Conservation (phyloP, 1,284 basidiomycete species). For the Cutaneotrichosporon dermatis region DNA sequence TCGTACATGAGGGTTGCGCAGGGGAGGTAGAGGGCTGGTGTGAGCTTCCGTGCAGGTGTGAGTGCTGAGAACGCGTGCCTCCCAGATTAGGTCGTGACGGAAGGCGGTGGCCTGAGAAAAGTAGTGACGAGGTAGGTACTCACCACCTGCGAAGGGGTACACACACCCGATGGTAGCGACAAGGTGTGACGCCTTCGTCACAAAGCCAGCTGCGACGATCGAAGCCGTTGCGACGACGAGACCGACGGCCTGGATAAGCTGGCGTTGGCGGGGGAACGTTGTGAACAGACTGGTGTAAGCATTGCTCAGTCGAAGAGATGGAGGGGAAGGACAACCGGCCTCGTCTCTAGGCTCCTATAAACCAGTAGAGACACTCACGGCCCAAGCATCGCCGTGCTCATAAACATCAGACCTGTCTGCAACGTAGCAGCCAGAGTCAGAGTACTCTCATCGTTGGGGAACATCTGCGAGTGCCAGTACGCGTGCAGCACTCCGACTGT, state of each 20-base stretch:
- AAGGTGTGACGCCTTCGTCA: constrained; percentile 39
- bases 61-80: too few species aligned
- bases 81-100: too few species aligned
- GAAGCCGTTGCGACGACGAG: constrained; percentile 25
- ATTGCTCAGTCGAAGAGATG: too few species aligned
- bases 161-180: constrained; percentile 40
- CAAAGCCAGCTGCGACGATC: constrained; percentile 39
- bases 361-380: constrained; percentile 7
- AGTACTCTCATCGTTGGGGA: constrained; percentile 26
- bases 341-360: too few species aligned
- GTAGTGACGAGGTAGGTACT: too few species aligned
- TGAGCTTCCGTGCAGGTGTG: too few species aligned
- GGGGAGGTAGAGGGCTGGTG: constrained; percentile 40
- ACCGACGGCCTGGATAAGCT: constrained; percentile 28
- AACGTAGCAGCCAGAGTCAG: constrained; percentile 44
- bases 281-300: constrained; percentile 28
- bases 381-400: constrained; percentile 6
- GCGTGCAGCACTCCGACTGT: constrained; percentile 44
- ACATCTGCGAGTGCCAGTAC: constrained; percentile 42
- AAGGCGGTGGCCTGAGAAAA: too few species aligned
- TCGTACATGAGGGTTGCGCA: constrained; percentile 45
- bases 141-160: constrained; percentile 36
- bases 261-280: constrained; percentile 29
- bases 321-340: too few species aligned
- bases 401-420: constrained; percentile 37